Base-by-base conservation (phyloP, 805 yeast genomes). In the Metschnikowia borealis region DNA sequence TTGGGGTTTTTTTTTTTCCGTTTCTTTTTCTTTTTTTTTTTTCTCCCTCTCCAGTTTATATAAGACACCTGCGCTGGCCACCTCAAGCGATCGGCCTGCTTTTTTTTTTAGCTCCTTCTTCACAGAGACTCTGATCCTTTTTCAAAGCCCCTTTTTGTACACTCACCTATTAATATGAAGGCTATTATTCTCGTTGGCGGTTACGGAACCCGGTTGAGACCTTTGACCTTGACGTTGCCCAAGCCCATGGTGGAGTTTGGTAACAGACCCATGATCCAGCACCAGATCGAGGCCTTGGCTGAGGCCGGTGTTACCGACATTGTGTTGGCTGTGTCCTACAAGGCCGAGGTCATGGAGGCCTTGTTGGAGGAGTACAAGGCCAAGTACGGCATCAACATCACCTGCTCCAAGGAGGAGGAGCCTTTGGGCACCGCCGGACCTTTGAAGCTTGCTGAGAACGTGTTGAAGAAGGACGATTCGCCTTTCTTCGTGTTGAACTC, bases 371-470 rank as follows among this genome's bases (percentile, higher is more conserved):
- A 91, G 75, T 94, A 92, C 82, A 98, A 94, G 78, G 78, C 85
- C 68, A 89, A 85, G 73, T 94, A 89, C 74, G 97, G 97, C 71
- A 96, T 94, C 59, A 77, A 79, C 63, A 94, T 94, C 75, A 90
- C 97, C 50, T 94, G 95, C 77, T 89, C 97, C 54, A 97, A 94
- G 60, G 99, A 94, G 80, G 94, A 92, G 69, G 99, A 94, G 80
- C 99, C 99, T 54, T 83, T 94, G 69, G 99, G 98, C 61, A 94
- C 99, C 60, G 99, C 98, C 61, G 99, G 99, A 71, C 99, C 99
- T 59, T 82, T 94, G 70, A 92, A 90, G 75, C 86, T 94, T 65
- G 99, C 99, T 61, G 97, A 91, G 79, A 80, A 86, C 59, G 84
- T 94, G 53, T 81, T 94, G 71, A 87, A 82, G 75, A 94, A 94